These are phyloP conservation scores for Fusarium buharicum DNA, from an alignment of 2,329 filamentous ascomycete species.

Conservation along the genomic window DNA sequence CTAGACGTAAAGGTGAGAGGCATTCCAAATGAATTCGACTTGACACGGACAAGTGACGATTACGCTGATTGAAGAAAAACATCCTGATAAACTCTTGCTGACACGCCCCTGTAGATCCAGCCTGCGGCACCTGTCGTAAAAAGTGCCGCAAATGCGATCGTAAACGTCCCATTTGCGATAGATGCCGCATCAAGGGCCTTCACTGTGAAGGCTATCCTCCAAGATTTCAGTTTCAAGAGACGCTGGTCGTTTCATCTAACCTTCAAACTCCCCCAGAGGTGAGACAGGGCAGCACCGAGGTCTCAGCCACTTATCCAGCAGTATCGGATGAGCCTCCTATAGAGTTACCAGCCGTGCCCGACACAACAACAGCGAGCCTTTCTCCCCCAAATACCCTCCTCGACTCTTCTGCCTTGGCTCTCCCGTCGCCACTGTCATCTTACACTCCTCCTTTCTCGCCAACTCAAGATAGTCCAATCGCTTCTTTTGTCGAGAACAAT, in stretches of 20 bases:
- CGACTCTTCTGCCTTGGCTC: neutral
- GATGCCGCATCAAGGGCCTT: constrained; percentile 45
- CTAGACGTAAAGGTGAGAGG: constrained; percentile 34
- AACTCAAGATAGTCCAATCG: neutral
- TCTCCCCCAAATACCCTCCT: neutral
- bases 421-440: constrained; percentile 3
- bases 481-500: neutral
- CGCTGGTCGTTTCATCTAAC: neutral
- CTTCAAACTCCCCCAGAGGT: fast-evolving
- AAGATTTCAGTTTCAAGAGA: constrained; percentile 45
- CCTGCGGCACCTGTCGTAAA: constrained; percentile 48
- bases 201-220: constrained; percentile 48
- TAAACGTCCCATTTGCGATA: constrained; percentile 44
- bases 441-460: neutral
- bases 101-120: constrained; percentile 37
- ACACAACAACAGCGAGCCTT: fast-evolving
- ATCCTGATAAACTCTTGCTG: neutral
- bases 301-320: neutral
- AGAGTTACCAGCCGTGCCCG: fast-evolving
- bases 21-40: too few species aligned
- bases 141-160: constrained; percentile 50
- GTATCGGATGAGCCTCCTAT: neutral
- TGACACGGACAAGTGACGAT: too few species aligned
- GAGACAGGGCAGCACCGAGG: neutral
- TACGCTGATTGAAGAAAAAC: too few species aligned